Evolutionary conservation across 768 basidiomycete species (phyloP), one percentile per base, ranked within the genome.

Genomic region (Phaffia australis): DNA sequence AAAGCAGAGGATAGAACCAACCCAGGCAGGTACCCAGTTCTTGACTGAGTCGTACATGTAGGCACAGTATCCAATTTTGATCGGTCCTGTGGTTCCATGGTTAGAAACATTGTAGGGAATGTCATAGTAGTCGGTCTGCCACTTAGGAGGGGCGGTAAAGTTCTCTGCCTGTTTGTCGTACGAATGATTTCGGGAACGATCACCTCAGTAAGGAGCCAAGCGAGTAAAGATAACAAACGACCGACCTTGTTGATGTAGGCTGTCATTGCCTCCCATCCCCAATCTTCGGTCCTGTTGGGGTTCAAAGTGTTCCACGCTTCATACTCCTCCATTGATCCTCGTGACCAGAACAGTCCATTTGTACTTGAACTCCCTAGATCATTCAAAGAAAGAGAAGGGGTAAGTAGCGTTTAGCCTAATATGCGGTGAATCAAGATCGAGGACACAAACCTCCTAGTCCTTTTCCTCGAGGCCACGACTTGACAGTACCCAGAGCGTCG

Each of bases 271-370:
- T 60, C 63, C 72, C 75, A 75, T 56, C 71, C 65, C 75, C 75
- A 76, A 19, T 70, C 71, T 46, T 73, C 69, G 1, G 52, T 71
- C 1, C 63, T 69, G 56, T 69, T 68, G 19, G 74, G 74, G 61
- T 76, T 76, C 70, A 65, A 78, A 74, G 72, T 60, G 35, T 51
- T 55, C 66, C 66, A 68, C 8, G 84, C 60, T 83, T 14, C 83
- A 80, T 57, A 84, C 80, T 69, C 70, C 27, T 27, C 57, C 11
- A 42, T 42, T 11, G 35, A 42, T 42, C 35, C 35, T 42, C 35
- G 35, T 42, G 35, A 70, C 69, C 81, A 77, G 76, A 84, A 86
- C 79, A 87, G 80, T 57, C 84, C 85, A 74, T 88, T 88, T 11
- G 85, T 84, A 35, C 83, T 80, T 0, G 83, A 46, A 3, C 14